Conservation (phyloP, 306 rosid genomes). For the Citrullus mucosospermus region DNA sequence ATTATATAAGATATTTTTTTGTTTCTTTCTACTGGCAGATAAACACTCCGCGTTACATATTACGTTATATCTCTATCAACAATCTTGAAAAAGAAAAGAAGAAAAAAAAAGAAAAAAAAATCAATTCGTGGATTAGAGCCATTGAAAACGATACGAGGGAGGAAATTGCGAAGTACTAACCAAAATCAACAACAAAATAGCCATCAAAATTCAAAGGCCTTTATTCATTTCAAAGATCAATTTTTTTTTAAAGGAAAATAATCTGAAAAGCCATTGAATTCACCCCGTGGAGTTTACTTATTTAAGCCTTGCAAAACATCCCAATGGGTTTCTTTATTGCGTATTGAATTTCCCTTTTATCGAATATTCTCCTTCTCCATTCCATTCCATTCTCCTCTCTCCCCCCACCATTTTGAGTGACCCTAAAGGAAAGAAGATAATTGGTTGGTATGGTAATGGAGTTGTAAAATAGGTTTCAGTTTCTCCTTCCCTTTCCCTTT, state of each 20-base stretch:
- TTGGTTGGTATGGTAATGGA: neutral
- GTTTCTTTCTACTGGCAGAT: neutral
- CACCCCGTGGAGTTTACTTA: neutral
- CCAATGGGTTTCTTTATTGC: neutral
- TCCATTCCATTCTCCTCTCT: neutral
- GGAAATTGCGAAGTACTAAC: neutral
- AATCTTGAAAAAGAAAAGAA: neutral
- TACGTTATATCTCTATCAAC: neutral
- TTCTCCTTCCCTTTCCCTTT: neutral
- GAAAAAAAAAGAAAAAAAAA: too few species aligned
- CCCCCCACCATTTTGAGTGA: neutral
- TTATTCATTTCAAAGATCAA: neutral
- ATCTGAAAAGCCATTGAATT: neutral
- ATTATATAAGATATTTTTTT: neutral
- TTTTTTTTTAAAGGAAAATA: neutral
- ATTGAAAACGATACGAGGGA: neutral
- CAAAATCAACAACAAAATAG: neutral
- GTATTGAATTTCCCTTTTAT: neutral
- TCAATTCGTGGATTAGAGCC: neutral
- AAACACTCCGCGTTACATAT: neutral
- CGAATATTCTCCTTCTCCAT: neutral
- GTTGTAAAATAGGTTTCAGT: neutral
- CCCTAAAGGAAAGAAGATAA: constrained; percentile 11
- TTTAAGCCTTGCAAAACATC: neutral
- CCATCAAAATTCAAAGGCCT: neutral